Base-by-base conservation (phyloP, 75 land plant genomes). In the Picea sitchensis region DNA sequence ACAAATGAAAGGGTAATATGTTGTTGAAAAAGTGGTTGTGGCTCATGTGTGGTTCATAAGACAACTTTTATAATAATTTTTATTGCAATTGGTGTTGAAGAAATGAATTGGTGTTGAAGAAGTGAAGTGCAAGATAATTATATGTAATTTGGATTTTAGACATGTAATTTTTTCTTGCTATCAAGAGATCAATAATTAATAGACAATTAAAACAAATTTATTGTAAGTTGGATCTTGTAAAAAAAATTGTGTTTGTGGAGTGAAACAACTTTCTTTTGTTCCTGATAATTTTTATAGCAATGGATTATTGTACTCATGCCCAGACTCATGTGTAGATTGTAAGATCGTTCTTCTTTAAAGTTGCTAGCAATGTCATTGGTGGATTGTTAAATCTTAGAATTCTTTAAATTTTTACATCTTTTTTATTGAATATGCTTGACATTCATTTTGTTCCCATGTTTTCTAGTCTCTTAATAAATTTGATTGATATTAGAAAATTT, bases 21-120 rank as follows among this genome's bases (percentile, higher is more conserved):
- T 90, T 59, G 65, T 59, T 2, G 85, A 78, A 88, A 88, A 75
- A 80, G 83, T 56, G 76, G 90, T 38, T 90, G 91, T 65, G 87
- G 91, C 85, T 88, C 90, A 71, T 71, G 44, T 90, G 91, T 65
- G 87, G 90, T 83, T 88, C 90, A 71, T 71, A 71, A 68, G 72
- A 11, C 38, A 67, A 67, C 44, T 71, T 54, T 6, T 71, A 38
- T 13, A 18, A 20, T 71, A 36, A 38, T 41, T 71, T 71, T 71
- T 44, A 67, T 4, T 67, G 36, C 71, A 34, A 67, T 34, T 67
- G 41, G 36, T 67, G 34, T 67, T 67, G 41, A 67, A 67, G 41
- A 71, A 38, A 54, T 41, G 47, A 34, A 67, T 34, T 67, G 41
- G 36, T 67, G 34, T 67, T 67, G 41, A 67, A 67, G 41, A 71